These are phyloP conservation scores for Vanderwaltozyma tropicalis DNA, from an alignment of 805 yeast species.

Conservation along the genomic window DNA sequence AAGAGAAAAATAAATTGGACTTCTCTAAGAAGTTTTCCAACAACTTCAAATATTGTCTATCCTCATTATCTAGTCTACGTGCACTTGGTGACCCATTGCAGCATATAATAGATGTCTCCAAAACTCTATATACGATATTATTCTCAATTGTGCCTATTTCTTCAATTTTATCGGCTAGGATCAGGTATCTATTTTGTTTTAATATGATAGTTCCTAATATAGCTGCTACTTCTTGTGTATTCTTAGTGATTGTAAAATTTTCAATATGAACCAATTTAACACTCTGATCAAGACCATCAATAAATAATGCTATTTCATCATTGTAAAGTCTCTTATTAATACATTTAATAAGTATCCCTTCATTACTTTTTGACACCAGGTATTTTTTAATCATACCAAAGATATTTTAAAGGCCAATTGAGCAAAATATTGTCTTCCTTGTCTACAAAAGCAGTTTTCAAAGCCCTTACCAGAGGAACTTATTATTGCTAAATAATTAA, in stretches of 20 bases:
- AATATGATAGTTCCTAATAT: slow-evolving; percentile 67
- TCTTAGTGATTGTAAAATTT: not conserved
- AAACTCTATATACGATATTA: slow-evolving; percentile 41
- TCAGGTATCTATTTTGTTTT: slow-evolving; percentile 51
- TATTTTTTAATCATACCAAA: no score
- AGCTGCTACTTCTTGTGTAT: slow-evolving; percentile 41
- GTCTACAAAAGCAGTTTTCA: no score
- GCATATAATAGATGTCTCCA: slow-evolving; percentile 36
- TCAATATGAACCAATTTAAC: not conserved
- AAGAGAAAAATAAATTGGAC: slow-evolving; percentile 62
- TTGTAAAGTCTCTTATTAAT: no score
- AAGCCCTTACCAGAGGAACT: no score
- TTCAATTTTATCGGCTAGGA: slow-evolving; percentile 55
- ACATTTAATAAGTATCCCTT: not conserved
- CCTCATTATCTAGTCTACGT: slow-evolving; percentile 34
- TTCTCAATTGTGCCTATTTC: slow-evolving; percentile 57
- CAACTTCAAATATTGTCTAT: slow-evolving; percentile 36
- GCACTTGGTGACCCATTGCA: slow-evolving; percentile 34
- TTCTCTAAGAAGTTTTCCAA: slow-evolving; percentile 54
- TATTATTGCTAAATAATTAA: no score
- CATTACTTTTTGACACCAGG: not conserved
- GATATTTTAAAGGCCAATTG: no score
- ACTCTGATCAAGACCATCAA: not conserved
- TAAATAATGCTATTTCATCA: not conserved
- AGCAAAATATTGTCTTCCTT: no score